These are phyloP conservation scores for Kwoniella botswanensis DNA, from an alignment of 768 basidiomycete genomes.

Conservation along the genomic window DNA sequence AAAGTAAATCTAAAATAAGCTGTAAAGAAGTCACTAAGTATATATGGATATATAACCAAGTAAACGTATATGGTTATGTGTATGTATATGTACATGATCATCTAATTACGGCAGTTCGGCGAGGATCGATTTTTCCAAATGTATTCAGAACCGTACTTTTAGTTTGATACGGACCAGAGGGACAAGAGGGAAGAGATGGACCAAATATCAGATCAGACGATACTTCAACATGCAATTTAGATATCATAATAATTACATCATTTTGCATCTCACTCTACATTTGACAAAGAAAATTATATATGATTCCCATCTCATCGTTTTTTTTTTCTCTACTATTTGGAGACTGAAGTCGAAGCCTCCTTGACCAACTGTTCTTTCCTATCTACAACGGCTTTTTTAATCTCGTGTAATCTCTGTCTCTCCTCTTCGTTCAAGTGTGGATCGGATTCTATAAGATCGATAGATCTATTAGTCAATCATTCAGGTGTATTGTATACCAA, in stretches of 20 bases:
- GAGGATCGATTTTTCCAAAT: too few species aligned
- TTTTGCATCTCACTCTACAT: too few species aligned
- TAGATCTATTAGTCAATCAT: neutral
- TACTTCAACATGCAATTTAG: too few species aligned
- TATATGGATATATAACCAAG: neutral
- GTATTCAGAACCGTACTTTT: too few species aligned
- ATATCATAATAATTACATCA: too few species aligned
- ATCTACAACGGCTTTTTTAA: conserved; percentile 3
- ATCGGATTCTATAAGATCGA: conserved; percentile 11
- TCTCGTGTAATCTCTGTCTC: conserved; percentile 20
- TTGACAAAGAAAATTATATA: too few species aligned
- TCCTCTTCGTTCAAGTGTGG: conserved; percentile 24
- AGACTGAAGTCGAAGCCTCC: neutral
- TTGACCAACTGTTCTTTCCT: conserved; percentile 8
- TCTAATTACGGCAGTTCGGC: neutral
- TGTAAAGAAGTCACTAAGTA: too few species aligned
- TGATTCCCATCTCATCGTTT: neutral
- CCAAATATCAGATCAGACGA: too few species aligned
- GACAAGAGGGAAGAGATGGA: too few species aligned
- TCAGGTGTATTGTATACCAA: neutral
- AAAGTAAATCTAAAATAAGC: neutral
- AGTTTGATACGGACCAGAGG: too few species aligned
- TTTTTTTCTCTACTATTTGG: neutral
- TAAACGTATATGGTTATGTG: neutral
- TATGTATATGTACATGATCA: neutral